phyloP scores from a whole-genome alignment of 2,329 filamentous ascomycete genomes.

The Fusarium fujikuroi region DNA sequence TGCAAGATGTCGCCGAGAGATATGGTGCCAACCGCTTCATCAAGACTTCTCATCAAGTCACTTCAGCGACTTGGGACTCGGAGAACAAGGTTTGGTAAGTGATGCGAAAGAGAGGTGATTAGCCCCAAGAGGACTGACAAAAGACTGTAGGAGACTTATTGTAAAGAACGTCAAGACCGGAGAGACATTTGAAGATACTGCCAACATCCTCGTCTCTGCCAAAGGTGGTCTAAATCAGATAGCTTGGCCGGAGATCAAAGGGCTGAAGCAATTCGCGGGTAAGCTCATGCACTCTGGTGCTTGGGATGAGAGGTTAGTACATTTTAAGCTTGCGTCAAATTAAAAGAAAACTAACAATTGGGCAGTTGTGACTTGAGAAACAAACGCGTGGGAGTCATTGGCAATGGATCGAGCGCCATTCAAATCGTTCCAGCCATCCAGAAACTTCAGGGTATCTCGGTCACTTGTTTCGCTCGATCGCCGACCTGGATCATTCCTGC shows the following conservation, averaged over 20 bases:
- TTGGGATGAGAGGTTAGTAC: neutral
- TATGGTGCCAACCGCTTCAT: neutral
- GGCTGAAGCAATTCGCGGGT: neutral
- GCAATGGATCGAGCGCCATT: neutral
- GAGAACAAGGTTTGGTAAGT: neutral
- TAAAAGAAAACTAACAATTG: neutral
- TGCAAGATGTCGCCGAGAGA: neutral
- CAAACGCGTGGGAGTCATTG: neutral
- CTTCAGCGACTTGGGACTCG: neutral
- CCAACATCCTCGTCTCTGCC: neutral
- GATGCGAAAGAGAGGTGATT: accelerated
- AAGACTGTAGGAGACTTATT: neutral
- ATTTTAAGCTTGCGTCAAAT: accelerated
- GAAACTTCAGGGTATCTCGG: neutral
- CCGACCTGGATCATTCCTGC: neutral
- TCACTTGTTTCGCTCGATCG: neutral
- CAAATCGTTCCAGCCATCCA: neutral
- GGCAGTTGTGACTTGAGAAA: neutral
- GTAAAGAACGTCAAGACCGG: neutral
- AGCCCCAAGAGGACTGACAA: neutral
- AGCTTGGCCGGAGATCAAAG: neutral
- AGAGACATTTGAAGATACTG: neutral
- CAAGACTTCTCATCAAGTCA: neutral
- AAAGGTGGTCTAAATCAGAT: neutral
- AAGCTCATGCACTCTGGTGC: neutral